Evolutionary conservation across 306 rosid genomes (phyloP), one percentile per base, ranked within the genome.

Genomic region (Crataegus laevigata): DNA sequence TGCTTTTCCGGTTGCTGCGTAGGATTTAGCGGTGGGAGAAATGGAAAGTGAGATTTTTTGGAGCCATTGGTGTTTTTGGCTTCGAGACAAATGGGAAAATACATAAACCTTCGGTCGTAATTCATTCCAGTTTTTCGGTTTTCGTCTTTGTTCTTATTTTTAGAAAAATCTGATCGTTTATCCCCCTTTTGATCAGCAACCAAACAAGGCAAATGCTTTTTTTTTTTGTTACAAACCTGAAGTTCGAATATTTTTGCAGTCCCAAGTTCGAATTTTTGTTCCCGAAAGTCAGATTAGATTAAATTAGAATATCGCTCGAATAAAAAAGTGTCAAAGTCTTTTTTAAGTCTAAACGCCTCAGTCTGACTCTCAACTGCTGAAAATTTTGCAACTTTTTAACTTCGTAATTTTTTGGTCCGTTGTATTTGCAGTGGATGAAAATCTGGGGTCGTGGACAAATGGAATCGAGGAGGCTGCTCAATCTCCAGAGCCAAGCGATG

Each of bases 401-500:
- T 5, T 64, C 28, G 60, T 36, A 60, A 18, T 45, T 15, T 60
- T 62, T 54, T 21, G 66, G 29, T 8, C 72, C 24, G 43, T 64
- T 73, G 22, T 21, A 12, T 80, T 55, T 55, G 63, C 81, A 94
- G 97, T 86, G 67, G 83, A 84, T 64, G 85, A 85, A 62, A 88
- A 87, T 87, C 67, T 92, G 78, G 96, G 91, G 85, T 82, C 93
- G n/a, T 89, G 91, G 99, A 81, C 83, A 85, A 88, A 81, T 72
- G 89, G 79, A 71, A 74, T 81, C 26, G 72, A 82, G 47, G 79
- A 85, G 72, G 61, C 79, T 71, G 89, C 98, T 62, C 84, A 71
- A 52, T 91, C 90, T 73, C 90, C 97, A 6, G 96, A 86, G 50
- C 91, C 99, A 30, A 68, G 55, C 70, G 80, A 82, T 71, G 82